Base-by-base conservation (phyloP, 31 red algal genomes). In the Endocladia muricata region DNA sequence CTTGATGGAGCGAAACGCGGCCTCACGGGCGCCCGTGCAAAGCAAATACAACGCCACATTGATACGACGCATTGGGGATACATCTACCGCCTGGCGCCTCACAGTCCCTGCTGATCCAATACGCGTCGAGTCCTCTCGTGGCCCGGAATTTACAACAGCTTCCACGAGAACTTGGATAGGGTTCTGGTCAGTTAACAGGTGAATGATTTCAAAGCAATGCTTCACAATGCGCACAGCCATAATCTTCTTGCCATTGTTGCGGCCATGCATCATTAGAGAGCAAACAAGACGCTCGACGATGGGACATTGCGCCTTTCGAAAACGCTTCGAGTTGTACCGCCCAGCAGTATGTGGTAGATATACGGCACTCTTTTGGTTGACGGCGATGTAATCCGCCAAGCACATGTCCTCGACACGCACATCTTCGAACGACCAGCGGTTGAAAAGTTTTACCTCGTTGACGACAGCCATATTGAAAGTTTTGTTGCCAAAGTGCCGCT, bases 241-340 rank as follows among this genome's bases (percentile, higher is more conserved):
- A 67, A 98, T 76, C 80, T 98, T 98, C 79, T 98, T 98, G 2
- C 95, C 95, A 37, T 98, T 98, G 81, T 98, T 98, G 44, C 95
- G 74, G 15, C 95, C 95, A 59, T 98, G 92, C 90, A 94, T 98
- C 95, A 98, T 98, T 42, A 98, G 74, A 8, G 95, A 89, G 74
- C 89, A 92, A 3, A 94, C 95, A 30, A 98, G 81, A 42, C 95
- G 90, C 68, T 98, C 95, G 51, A 98, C 95, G 36, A 98, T 98
- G 37, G 95, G 95, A 55, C 95, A 98, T 79, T 91, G 88, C 2
- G 95, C 92, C 60, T 98, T 98, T 36, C 86, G 75, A 49, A 98
- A 98, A 2, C 95, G 86, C 74, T 93, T 93, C 43, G 80, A 68
- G 37, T 93, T 86, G 84, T 98, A 98, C 28, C 95, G 83, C 41